These are phyloP conservation scores for Populus nigra DNA, from an alignment of 345 rosid genomes.

Conservation along the genomic window DNA sequence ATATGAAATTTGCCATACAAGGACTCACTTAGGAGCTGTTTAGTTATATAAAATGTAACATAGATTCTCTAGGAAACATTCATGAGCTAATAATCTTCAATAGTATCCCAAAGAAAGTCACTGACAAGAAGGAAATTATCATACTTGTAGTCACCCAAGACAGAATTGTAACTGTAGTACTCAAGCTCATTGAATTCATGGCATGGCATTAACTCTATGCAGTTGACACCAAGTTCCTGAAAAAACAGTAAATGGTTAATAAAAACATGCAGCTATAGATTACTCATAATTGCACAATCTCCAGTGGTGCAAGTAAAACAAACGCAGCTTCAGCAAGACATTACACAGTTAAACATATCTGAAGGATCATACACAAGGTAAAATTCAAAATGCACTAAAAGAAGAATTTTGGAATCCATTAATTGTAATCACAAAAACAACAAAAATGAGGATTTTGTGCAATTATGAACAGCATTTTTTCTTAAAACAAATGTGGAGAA, in stretches of 20 bases:
- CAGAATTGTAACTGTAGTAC: slow-evolving; percentile 79
- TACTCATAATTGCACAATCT: not conserved
- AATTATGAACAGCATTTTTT: not conserved
- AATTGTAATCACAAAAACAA: not conserved
- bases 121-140: slow-evolving; percentile 19
- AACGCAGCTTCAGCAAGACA: not conserved
- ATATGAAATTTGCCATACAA: not conserved
- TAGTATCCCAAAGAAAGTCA: slow-evolving; percentile 4
- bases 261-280: slow-evolving; percentile 10
- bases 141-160: slow-evolving; percentile 78
- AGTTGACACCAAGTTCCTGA: slow-evolving; percentile 95
- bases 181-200: slow-evolving; percentile 97
- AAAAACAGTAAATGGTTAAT: slow-evolving; percentile 27
- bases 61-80: not conserved
- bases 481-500: not conserved
- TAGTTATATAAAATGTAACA: not conserved
- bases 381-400: not conserved
- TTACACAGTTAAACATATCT: not conserved
- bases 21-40: not conserved
- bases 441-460: not conserved
- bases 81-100: slow-evolving; percentile 13
- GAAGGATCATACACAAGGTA: not conserved
- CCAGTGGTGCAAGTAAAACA: slow-evolving; percentile 1
- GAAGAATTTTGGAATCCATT: not conserved
- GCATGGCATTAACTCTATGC: slow-evolving; percentile 97